Percentiles rank a stretch among this genome's conserved stretches.
phyloP scores from a whole-genome alignment of 371 early-diverging fungal species.

The Amoeboaphelidium occidentale region DNA sequence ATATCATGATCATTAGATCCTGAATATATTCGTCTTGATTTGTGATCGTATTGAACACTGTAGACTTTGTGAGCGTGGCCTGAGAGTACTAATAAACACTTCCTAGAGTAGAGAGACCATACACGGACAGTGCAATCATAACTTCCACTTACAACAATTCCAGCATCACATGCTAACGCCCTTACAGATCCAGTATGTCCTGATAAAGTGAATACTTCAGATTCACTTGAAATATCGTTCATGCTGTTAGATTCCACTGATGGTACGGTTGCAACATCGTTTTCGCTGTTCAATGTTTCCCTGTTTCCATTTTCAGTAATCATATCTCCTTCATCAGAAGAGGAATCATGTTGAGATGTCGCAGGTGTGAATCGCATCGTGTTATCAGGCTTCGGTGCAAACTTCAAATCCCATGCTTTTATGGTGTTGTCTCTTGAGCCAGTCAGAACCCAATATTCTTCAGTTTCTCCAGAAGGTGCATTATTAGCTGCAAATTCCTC shows the following conservation, averaged over 20 bases:
- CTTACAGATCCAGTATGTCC: conserved; percentile 87
- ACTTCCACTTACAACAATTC: conserved; percentile 70
- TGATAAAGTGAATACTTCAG: conserved; percentile 27
- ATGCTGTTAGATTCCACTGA: too few species aligned
- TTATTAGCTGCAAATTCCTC: too few species aligned
- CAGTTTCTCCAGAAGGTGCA: too few species aligned
- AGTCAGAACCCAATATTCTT: not conserved
- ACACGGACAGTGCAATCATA: conserved; percentile 85
- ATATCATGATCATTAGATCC: conserved; percentile 92
- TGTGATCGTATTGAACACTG: conserved; percentile 62
- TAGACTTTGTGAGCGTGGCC: conserved; percentile 85
- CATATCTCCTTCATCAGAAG: too few species aligned
- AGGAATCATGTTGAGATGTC: too few species aligned
- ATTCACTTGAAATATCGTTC: not conserved
- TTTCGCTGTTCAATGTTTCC: too few species aligned
- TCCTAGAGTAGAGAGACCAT: conserved; percentile 63
- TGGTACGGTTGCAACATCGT: too few species aligned
- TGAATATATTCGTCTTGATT: conserved; percentile 49
- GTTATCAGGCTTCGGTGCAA: too few species aligned
- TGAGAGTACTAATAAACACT: conserved; percentile 40
- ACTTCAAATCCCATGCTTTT: not conserved
- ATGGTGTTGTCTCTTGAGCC: not conserved
- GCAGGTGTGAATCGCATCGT: too few species aligned
- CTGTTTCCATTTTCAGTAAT: too few species aligned
- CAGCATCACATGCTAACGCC: conserved; percentile 70